Percentiles rank a stretch among this genome's conserved stretches.
phyloP scores from a whole-genome alignment of 2,329 filamentous ascomycete genomes.

The Chaetomium sp. region DNA sequence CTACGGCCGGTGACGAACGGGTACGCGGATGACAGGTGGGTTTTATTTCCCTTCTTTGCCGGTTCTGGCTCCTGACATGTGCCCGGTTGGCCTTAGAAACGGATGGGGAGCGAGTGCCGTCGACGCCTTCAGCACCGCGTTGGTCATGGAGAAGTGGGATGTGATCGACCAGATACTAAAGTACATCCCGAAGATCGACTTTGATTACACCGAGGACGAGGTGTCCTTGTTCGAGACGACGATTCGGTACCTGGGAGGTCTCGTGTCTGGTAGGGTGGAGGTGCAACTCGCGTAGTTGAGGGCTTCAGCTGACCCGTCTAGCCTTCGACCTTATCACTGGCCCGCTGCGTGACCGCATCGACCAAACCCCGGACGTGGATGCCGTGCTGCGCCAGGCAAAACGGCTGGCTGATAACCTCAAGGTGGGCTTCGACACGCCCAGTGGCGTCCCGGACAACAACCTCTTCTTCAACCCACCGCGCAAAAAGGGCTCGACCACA shows the following conservation, averaged over 20 bases:
- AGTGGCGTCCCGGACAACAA: conserved; percentile 74
- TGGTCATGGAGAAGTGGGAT: conserved; percentile 70
- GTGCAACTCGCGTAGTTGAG: neutral
- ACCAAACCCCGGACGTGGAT: conserved; percentile 51
- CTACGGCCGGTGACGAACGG: conserved; percentile 67
- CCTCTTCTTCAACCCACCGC: conserved; percentile 59
- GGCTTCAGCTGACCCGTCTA: conserved; percentile 33
- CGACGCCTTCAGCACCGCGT: conserved; percentile 77
- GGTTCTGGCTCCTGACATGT: neutral
- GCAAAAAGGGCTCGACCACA: conserved; percentile 51
- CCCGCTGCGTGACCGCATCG: conserved; percentile 59
- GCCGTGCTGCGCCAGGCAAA: conserved; percentile 67
- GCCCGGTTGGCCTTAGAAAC: conserved; percentile 55
- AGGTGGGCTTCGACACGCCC: conserved; percentile 75
- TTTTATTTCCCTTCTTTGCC: neutral
- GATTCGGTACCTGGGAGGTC: conserved; percentile 81
- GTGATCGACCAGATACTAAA: conserved; percentile 72
- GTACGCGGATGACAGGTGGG: conserved; percentile 69
- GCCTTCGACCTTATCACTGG: conserved; percentile 73
- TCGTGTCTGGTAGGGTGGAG: conserved; percentile 64
- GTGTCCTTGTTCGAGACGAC: conserved; percentile 89
- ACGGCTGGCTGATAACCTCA: conserved; percentile 70
- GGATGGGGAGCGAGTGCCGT: conserved; percentile 83
- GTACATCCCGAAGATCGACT: conserved; percentile 72
- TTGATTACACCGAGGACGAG: conserved; percentile 58